A percentile compares a stretch with the other conserved stretches of the same genome.
Evolutionary conservation across 2,329 filamentous ascomycete species (phyloP).

Genomic region (Penicillium digitatum): DNA sequence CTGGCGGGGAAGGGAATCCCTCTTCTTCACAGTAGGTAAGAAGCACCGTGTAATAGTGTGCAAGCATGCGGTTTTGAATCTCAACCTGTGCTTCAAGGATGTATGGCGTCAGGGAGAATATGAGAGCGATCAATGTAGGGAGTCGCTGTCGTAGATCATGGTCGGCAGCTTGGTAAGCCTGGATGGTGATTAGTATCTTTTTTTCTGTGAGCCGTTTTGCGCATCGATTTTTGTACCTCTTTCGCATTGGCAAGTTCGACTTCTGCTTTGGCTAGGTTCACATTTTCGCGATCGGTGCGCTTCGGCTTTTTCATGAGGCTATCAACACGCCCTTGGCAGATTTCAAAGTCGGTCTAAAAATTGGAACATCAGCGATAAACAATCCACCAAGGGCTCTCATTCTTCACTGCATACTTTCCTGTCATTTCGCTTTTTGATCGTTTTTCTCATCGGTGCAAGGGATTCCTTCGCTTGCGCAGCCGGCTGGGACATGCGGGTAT

Average conservation of each 20-base stretch:
- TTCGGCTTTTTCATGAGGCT: conserved; percentile 66
- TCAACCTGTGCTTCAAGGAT: conserved; percentile 67
- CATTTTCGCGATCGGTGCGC: conserved; percentile 69
- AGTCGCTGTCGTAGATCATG: conserved; percentile 67
- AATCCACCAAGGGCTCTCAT: background rate
- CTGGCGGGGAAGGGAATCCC: conserved; percentile 66
- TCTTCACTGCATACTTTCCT: conserved; percentile 53
- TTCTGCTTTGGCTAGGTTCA: conserved; percentile 66
- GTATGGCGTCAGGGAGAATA: conserved; percentile 69
- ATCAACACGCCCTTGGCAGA: conserved; percentile 67
- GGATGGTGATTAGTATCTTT: background rate
- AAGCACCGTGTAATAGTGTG: conserved; percentile 71
- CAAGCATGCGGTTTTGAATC: conserved; percentile 73
- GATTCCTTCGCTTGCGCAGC: conserved; percentile 65
- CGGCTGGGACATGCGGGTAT: conserved; percentile 65
- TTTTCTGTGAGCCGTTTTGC: background rate
- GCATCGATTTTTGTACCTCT: conserved; percentile 48
- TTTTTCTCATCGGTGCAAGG: conserved; percentile 70
- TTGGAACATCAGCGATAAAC: background rate
- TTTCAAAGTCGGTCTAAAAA: conserved; percentile 68
- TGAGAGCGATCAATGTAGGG: conserved; percentile 65
- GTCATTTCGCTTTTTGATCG: conserved; percentile 80
- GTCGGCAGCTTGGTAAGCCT: conserved; percentile 73
- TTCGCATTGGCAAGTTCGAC: conserved; percentile 62
- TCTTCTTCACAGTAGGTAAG: conserved; percentile 68